Percentiles rank a stretch among this genome's conserved stretches.
These are phyloP conservation scores for Phytopythium helicoides DNA, from an alignment of 352 stramenopile genomes.

Conservation along the genomic window DNA sequence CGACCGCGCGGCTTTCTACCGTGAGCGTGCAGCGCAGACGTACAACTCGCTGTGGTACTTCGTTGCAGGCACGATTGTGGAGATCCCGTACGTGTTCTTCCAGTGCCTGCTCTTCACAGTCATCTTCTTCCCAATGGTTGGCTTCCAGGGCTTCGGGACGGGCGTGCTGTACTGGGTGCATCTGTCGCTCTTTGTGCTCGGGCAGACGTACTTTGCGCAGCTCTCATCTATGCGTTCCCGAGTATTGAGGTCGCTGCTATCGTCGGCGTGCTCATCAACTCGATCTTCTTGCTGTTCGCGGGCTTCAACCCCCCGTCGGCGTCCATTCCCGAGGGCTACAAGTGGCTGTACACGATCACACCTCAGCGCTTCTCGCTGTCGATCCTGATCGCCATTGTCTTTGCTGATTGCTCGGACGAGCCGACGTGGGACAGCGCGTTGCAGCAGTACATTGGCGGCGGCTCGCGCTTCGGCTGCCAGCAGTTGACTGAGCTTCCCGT, in stretches of 20 bases:
- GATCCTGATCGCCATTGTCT: constrained; percentile 25
- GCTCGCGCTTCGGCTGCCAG: constrained; percentile 19
- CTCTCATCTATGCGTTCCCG: constrained; percentile 28
- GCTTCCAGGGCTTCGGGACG: constrained; percentile 28
- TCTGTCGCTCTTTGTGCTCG: constrained; percentile 26
- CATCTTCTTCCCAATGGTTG: constrained; percentile 48
- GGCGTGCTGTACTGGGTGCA: constrained; percentile 41
- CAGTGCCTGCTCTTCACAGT: constrained; percentile 35
- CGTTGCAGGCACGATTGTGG: constrained; percentile 61
- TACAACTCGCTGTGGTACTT: constrained; percentile 74
- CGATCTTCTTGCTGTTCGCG: constrained; percentile 38
- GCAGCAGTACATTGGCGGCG: constrained; percentile 14
- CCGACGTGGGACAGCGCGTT: constrained; percentile 15
- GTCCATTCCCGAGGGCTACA: constrained; percentile 28
- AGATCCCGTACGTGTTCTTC: constrained; percentile 61
- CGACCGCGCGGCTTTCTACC: constrained; percentile 86
- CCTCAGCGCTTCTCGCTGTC: constrained; percentile 29
- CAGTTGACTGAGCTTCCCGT: constrained; percentile 13
- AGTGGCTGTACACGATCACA: constrained; percentile 34
- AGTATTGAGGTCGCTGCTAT: constrained; percentile 29
- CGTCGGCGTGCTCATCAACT: constrained; percentile 31
- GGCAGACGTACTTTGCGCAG: constrained; percentile 32
- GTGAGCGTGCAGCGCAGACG: constrained; percentile 80
- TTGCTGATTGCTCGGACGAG: constrained; percentile 23
- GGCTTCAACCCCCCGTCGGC: constrained; percentile 30